These are phyloP conservation scores for Phytophthora idaei DNA, from an alignment of 352 stramenopile genomes.

Conservation along the genomic window DNA sequence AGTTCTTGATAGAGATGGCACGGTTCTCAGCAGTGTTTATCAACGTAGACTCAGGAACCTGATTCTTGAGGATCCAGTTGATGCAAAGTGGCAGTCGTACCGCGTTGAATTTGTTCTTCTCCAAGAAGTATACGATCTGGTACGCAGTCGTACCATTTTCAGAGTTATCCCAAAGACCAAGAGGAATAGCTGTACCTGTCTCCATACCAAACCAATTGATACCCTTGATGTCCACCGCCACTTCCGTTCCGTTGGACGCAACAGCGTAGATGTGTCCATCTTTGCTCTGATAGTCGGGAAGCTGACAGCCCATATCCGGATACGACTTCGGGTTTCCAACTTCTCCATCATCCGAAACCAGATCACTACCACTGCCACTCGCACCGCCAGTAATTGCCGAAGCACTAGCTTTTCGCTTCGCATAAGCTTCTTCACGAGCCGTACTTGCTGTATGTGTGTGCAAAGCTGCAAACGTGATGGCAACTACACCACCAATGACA, in stretches of 20 bases:
- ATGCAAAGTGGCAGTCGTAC: constrained; percentile 55
- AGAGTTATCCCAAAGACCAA: constrained; percentile 69
- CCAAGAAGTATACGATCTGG: constrained; percentile 45
- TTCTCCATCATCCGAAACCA: constrained; percentile 33
- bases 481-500: constrained; percentile 31
- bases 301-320: constrained; percentile 51
- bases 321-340: constrained; percentile 79
- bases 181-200: constrained; percentile 50
- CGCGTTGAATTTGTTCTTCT: constrained; percentile 53
- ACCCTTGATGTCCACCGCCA: constrained; percentile 64
- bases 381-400: constrained; percentile 20
- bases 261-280: constrained; percentile 62
- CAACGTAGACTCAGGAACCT: constrained; percentile 41
- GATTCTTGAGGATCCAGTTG: constrained; percentile 60
- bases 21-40: constrained; percentile 63
- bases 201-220: constrained; percentile 80
- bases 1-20: constrained; percentile 55
- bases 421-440: constrained; percentile 30
- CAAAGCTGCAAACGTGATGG: constrained; percentile 36
- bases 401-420: constrained; percentile 25
- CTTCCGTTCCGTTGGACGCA: constrained; percentile 48
- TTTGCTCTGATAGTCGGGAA: constrained; percentile 69
- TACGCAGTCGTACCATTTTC: constrained; percentile 63
- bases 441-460: constrained; percentile 28
- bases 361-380: constrained; percentile 34